Evolutionary conservation across 208 protist genomes (phyloP), one percentile per base, ranked within the genome.

Genomic region (Wallacemonas sp.): DNA sequence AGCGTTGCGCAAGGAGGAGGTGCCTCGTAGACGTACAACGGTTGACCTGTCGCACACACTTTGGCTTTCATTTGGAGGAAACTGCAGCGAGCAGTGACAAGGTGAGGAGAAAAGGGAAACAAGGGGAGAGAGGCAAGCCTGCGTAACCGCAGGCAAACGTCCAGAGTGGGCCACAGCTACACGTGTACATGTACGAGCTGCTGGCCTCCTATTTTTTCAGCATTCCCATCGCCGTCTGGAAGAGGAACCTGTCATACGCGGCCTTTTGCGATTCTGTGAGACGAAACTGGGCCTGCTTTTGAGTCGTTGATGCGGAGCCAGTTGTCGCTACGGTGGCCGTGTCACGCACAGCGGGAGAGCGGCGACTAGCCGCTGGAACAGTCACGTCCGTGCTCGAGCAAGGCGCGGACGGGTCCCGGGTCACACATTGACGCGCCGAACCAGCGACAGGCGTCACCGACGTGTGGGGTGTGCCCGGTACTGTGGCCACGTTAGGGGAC

Each of bases 171-270:
- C n/a, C n/a, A n/a, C n/a, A 53, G 37, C 37, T 2, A 65, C 33
- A 53, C 15, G 17, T 17, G 32, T 27, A 41, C 42, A 30, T 48
- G 41, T 15, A 8, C 15, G 30, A 61, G 8, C 53, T 59, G 9
- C 53, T 41, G 53, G 13, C 33, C n/a, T 74, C 55, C 13, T 65
- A 30, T 44, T 68, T 66, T 26, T 68, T 57, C 34, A 85, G 37
- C 15, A 68, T 41, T 15, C 61, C 34, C 53, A 91, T 22, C 8
- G 84, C 84, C 3, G 80, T 67, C 3, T 44, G 4, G 37, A 81
- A 70, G 33, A 91, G 68, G 54, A 79, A 87, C 19, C 32, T 37
- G 5, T 91, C 71, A 66, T 91, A 91, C 38, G 30, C 53, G 3
- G 17, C 26, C 36, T 70, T 68, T 54, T 85, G 68, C 26, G 69